Percentiles rank a stretch among this genome's conserved stretches.
phyloP scores from a whole-genome alignment of 176 grass and related monocot genomes.

The Zizania latifolia region DNA sequence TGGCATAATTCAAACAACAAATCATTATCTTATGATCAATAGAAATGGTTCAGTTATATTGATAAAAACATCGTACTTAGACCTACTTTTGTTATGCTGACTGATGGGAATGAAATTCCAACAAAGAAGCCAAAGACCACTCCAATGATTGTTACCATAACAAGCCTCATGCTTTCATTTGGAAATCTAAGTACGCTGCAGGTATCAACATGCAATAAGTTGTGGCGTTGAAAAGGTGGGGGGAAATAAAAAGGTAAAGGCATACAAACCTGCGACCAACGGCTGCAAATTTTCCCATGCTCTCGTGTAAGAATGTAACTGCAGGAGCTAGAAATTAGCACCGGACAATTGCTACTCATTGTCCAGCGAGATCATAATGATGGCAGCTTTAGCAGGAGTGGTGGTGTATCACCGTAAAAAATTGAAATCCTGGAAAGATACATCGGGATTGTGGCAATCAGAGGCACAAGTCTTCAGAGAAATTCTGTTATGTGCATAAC shows the following conservation, averaged over 20 bases:
- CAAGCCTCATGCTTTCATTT: constrained; percentile 62
- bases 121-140: constrained; percentile 64
- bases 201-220: background rate
- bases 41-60: background rate
- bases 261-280: constrained; percentile 30
- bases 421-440: background rate
- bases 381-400: background rate
- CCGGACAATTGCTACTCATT: background rate
- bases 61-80: background rate
- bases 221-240: background rate
- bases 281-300: constrained; percentile 26
- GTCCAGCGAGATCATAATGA: background rate
- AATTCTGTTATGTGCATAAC: background rate
- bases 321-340: background rate
- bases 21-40: constrained; percentile 1
- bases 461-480: background rate
- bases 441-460: background rate
- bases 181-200: constrained; percentile 48
- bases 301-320: background rate
- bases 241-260: background rate
- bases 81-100: constrained; percentile 68
- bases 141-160: constrained; percentile 57
- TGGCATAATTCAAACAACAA: constrained; percentile 39
- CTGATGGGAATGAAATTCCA: constrained; percentile 62
- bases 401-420: background rate